phyloP scores from a whole-genome alignment of 2,329 filamentous ascomycete species.

The Colletotrichum australisinense region DNA sequence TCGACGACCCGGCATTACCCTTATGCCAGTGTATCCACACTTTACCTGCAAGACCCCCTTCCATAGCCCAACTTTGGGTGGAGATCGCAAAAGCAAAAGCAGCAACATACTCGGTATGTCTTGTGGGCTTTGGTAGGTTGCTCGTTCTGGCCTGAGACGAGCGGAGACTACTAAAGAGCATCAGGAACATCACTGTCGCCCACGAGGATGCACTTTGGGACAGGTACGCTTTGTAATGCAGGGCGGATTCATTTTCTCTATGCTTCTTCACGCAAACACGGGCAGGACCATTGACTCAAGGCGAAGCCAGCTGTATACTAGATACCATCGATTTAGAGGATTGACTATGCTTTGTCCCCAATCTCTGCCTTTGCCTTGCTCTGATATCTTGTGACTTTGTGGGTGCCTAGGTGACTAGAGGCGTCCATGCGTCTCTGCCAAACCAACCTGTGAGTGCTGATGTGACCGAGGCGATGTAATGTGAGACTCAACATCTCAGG shows the following conservation, averaged over 20 bases:
- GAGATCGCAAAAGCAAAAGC: not conserved
- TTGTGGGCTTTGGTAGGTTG: constrained; percentile 25
- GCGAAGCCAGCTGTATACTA: constrained; percentile 14
- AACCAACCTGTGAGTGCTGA: not conserved
- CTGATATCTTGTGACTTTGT: not conserved
- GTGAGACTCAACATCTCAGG: not conserved
- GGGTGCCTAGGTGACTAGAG: too few relatives aligned
- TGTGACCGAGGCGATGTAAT: not conserved
- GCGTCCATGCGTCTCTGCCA: too few relatives aligned
- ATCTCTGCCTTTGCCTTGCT: not conserved
- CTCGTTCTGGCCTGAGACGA: constrained; percentile 15
- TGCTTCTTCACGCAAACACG: not conserved
- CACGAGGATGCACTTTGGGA: not conserved
- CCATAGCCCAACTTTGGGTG: not conserved
- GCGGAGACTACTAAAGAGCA: constrained; percentile 33
- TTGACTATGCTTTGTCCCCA: constrained; percentile 2
- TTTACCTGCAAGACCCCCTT: not conserved
- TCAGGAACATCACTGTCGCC: constrained; percentile 19
- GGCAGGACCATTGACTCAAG: not conserved
- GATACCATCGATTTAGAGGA: constrained; percentile 13
- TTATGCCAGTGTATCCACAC: not conserved
- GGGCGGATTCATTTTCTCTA: constrained; percentile 7
- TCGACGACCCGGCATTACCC: not conserved
- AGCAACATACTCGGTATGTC: constrained; percentile 18
- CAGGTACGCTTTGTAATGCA: constrained; percentile 14